phyloP scores from a whole-genome alignment of 306 rosid genomes.

The Malus fusca region DNA sequence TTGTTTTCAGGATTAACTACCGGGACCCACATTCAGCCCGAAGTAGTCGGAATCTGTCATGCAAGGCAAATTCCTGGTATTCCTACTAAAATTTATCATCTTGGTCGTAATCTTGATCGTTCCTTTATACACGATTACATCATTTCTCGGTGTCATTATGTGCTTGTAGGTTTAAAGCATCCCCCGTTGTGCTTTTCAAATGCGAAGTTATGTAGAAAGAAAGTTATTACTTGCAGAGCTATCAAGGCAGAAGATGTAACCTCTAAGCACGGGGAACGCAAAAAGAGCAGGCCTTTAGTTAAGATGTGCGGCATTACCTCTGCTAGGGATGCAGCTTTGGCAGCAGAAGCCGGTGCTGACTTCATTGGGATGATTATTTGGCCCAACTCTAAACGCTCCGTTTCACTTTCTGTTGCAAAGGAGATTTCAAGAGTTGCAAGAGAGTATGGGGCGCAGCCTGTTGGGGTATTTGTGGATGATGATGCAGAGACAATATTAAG shows the following conservation, averaged over 20 bases:
- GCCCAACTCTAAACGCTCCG: slow-evolving; percentile 88
- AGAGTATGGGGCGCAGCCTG: slow-evolving; percentile 71
- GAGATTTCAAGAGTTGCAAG: slow-evolving; percentile 85
- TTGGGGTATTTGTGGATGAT: slow-evolving; percentile 92
- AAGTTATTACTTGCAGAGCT: slow-evolving; percentile 35
- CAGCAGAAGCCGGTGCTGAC: slow-evolving; percentile 94
- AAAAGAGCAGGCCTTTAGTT: slow-evolving; percentile 49
- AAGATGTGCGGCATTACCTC: slow-evolving; percentile 97
- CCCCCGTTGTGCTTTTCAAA: slow-evolving; percentile 29
- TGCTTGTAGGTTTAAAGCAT: slow-evolving; percentile 37
- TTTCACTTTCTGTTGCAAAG: slow-evolving; percentile 73
- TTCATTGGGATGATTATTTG: slow-evolving; percentile 91
- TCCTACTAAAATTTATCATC: not conserved
- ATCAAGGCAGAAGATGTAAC: slow-evolving; percentile 28
- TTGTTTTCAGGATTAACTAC: slow-evolving; percentile 33
- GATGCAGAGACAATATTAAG: slow-evolving; percentile 60
- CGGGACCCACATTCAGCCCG: slow-evolving; percentile 35
- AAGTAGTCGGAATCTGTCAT: slow-evolving; percentile 18
- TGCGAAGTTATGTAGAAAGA: slow-evolving; percentile 19
- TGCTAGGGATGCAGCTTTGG: slow-evolving; percentile 82
- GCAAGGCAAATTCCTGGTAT: slow-evolving; percentile 28
- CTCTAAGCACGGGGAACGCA: slow-evolving; percentile 20
- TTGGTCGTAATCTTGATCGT: not conserved
- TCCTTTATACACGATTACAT: not conserved
- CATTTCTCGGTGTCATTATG: not conserved